Evolutionary conservation across 2,329 filamentous ascomycete genomes (phyloP), one percentile per base, ranked within the genome.

Genomic region (Cladosporium cucumerinum): DNA sequence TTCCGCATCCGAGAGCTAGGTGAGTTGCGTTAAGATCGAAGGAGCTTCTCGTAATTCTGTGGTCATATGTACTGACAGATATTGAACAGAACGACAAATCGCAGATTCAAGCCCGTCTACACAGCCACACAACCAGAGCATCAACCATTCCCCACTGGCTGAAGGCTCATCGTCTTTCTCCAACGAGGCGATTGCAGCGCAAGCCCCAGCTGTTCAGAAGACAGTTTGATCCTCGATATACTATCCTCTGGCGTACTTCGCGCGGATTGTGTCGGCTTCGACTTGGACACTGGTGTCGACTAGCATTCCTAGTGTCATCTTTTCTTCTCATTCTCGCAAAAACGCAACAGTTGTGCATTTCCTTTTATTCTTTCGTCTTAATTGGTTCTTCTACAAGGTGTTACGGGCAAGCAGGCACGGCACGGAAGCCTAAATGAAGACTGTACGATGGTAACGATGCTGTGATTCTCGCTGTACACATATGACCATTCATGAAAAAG

Each of bases 1-100:
- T 84, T 88, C 74, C 84, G 91, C 57, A 90, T 93, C 66, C 83
- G 88, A 39, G 90, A 93, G 72, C 79, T 93, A 16, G 89, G 89
- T 90, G 66, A 65, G 69, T 66, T 30, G 3, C 5, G 16, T 51
- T 16, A 12, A 21, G 3, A 10, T 21, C 14, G 7, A 18, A 28
- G 4, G 10, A 51, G 8, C 5, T 16, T 51, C 48, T 28, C 12
- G 2, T 7, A 26, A 18, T 4, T 8, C 4, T 8, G 8, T 21
- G n/a, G 8, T 46, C 39, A 23, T 6, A 12, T 46, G 3, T 12
- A 46, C n/a, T 46, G n/a, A 46, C 39, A 46, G 18, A 30, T 10
- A 3, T 5, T 30, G n/a, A 3, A 55, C 26, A 69, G 68, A 69
- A 54, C 65, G 68, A 8, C 69, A 70, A 54, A 66, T 70, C 5